A percentile compares a stretch with the other conserved stretches of the same genome.
Evolutionary conservation across 2,329 filamentous ascomycete species (phyloP).

Genomic region (Exophiala sp.): DNA sequence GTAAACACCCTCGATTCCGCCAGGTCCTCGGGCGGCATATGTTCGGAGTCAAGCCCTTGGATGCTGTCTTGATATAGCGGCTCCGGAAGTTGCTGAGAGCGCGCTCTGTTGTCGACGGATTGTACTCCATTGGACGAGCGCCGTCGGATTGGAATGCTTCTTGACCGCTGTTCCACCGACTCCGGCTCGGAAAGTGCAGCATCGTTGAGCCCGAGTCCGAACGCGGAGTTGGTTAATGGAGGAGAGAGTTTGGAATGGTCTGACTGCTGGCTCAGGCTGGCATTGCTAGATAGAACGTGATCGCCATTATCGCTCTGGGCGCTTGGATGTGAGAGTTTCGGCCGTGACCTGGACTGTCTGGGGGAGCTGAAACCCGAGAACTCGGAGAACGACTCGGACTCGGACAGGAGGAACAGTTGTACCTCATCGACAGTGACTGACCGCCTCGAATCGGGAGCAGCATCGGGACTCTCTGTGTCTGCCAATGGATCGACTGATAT

Average conservation of each 20-base stretch:
- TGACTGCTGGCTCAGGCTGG: slow-evolving; percentile 17
- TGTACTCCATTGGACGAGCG: slow-evolving; percentile 6
- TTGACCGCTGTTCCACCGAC: slow-evolving; percentile 8
- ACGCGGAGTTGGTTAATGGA: slow-evolving; percentile 13
- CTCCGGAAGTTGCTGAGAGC: slow-evolving; percentile 8
- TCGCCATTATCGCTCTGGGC: slow-evolving; percentile 11
- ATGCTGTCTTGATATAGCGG: not conserved
- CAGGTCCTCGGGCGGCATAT: slow-evolving; percentile 33
- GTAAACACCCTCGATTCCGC: slow-evolving; percentile 44
- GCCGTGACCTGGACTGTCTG: slow-evolving; percentile 18
- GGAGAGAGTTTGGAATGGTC: slow-evolving; percentile 12
- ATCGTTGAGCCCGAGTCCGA: slow-evolving; percentile 16
- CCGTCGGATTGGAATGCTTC: not conserved
- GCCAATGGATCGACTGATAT: slow-evolving; percentile 15
- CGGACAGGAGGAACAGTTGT: slow-evolving; percentile 22
- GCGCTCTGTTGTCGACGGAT: slow-evolving; percentile 14
- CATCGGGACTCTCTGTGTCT: not conserved
- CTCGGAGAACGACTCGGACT: slow-evolving; percentile 24
- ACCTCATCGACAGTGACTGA: slow-evolving; percentile 21
- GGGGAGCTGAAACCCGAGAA: slow-evolving; percentile 24
- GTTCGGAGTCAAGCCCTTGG: not conserved
- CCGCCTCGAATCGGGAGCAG: slow-evolving; percentile 10
- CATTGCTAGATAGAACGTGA: slow-evolving; percentile 11
- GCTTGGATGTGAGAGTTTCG: slow-evolving; percentile 12
- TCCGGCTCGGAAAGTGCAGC: slow-evolving; percentile 14